Conservation (phyloP, 805 yeast genomes). For the Candida ortonii region DNA sequence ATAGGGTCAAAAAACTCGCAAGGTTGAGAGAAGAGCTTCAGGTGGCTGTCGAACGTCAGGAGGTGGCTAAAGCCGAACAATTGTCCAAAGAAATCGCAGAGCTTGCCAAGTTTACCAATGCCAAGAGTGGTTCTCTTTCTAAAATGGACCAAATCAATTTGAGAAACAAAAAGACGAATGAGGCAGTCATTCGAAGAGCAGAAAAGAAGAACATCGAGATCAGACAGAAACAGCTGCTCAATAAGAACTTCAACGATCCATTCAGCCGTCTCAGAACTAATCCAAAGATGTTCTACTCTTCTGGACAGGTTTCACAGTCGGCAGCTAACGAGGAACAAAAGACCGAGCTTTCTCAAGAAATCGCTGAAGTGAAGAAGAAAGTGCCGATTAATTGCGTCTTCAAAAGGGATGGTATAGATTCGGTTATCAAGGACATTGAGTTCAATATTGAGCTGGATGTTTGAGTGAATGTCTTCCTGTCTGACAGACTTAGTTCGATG, state of each 20-base stretch:
- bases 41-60: slow-evolving; percentile 64
- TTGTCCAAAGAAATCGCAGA: slow-evolving; percentile 45
- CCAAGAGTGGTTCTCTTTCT: slow-evolving; percentile 36
- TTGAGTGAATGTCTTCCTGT: slow-evolving; percentile 1
- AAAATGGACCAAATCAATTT: slow-evolving; percentile 73
- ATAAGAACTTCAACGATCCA: slow-evolving; percentile 57
- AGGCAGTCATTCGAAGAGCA: slow-evolving; percentile 72
- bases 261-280: slow-evolving; percentile 86
- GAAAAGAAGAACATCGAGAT: slow-evolving; percentile 62
- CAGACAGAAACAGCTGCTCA: slow-evolving; percentile 45
- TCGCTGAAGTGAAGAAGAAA: slow-evolving; percentile 39
- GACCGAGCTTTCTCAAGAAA: slow-evolving; percentile 45
- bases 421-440: slow-evolving; percentile 28
- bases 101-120: slow-evolving; percentile 34
- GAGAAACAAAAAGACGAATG: slow-evolving; percentile 80
- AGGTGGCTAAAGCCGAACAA: slow-evolving; percentile 41
- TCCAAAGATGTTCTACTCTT: slow-evolving; percentile 75
- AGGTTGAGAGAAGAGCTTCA: slow-evolving; percentile 69
- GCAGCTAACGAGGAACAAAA: slow-evolving; percentile 52
- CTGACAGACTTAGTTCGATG: slow-evolving; percentile 2
- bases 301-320: slow-evolving; percentile 41
- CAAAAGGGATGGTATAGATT: slow-evolving; percentile 32
- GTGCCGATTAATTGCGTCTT: slow-evolving; percentile 28
- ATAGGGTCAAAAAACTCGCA: slow-evolving; percentile 73
- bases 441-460: slow-evolving; percentile 28